Base-by-base conservation (phyloP, 2,329 filamentous ascomycete species). In the Lasiodiplodia theobromae region DNA sequence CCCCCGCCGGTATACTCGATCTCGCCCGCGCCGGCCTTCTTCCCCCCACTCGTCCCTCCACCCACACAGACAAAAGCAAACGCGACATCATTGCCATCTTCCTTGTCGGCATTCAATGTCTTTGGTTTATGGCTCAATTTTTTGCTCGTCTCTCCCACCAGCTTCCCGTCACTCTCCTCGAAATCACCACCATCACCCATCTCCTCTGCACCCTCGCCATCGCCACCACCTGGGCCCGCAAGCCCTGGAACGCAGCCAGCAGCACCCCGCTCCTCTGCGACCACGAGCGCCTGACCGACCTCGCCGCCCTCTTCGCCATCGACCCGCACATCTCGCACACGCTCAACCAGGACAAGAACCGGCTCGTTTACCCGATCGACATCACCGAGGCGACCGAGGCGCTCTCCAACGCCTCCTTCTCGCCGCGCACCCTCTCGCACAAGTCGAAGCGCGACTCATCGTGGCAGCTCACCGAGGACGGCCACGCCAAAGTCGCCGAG, bases 81-180 rank as follows among this genome's bases (percentile, higher is more conserved):
- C 70, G 73, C 6, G 71, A 76, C 53, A 21, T 10, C 8, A 49
- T 71, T 1, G 72, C 72, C 2, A 75, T 73, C 21, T 51, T 70
- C 0, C 58, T 84, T 2, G 77, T 81, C 1, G 72, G 78, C 25
- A 65, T 79, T 2, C 82, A 84, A 67, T 77, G 79, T 0, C 69
- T 69, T 4, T 83, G 81, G 80, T 81, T 83, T 72, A 58, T 77
- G 0, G 53, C 79, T 0, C 77, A 83, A 68, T 76, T 73, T 56
- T 71, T 81, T 8, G 76, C 74, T 14, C 75, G 81, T 1, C 71
- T 73, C 2, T 69, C 69, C 0, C 71, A 77, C 18, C 71, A 74
- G 2, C 71, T 83, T 0, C 79, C 82, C 0, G 52, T 83, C 0
- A 77, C 75, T 0, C 73, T 82, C 3, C 70, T 83, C 2, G 80